Evolutionary conservation across 805 yeast species (phyloP).

Genomic region (Ogataea degrootiae): DNA sequence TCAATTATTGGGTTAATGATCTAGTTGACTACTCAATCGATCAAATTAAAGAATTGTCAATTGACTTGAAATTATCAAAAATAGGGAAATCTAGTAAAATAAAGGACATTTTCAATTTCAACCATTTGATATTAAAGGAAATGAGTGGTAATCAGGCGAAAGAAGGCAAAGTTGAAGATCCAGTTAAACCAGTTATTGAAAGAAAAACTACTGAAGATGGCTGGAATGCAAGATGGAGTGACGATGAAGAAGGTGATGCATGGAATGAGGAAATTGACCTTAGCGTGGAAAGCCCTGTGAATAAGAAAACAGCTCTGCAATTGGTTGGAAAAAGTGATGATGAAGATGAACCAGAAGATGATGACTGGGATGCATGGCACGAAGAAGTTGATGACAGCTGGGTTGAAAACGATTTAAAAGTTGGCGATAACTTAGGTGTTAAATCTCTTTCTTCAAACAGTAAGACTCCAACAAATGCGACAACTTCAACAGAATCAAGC

Average conservation of each 20-base stretch:
- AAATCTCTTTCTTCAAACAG: slow-evolving; percentile 17
- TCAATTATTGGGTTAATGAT: slow-evolving; percentile 25
- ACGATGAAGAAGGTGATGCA: slow-evolving; percentile 14
- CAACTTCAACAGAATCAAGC: slow-evolving; percentile 1
- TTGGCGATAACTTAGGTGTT: slow-evolving; percentile 11
- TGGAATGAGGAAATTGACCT: slow-evolving; percentile 6
- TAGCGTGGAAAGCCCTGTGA: background rate
- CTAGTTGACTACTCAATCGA: slow-evolving; percentile 24
- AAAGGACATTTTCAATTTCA: slow-evolving; percentile 5
- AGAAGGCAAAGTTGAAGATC: background rate
- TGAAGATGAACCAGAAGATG: slow-evolving; percentile 22
- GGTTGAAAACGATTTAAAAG: slow-evolving; percentile 18
- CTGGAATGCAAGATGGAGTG: slow-evolving; percentile 24
- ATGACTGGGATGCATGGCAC: slow-evolving; percentile 19
- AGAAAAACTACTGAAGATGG: slow-evolving; percentile 10
- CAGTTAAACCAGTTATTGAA: background rate
- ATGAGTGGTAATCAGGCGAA: background rate
- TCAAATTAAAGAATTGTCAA: slow-evolving; percentile 19
- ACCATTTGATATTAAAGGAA: slow-evolving; percentile 5
- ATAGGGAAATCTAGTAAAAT: slow-evolving; percentile 7
- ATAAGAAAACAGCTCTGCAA: background rate
- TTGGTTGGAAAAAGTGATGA: slow-evolving; percentile 2
- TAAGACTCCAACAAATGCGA: slow-evolving; percentile 6
- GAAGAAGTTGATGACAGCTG: slow-evolving; percentile 23
- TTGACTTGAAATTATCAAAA: slow-evolving; percentile 8